A percentile compares a stretch with the other conserved stretches of the same genome.
These are phyloP conservation scores for Citrullus mucosospermus DNA, from an alignment of 306 rosid species.

Conservation along the genomic window DNA sequence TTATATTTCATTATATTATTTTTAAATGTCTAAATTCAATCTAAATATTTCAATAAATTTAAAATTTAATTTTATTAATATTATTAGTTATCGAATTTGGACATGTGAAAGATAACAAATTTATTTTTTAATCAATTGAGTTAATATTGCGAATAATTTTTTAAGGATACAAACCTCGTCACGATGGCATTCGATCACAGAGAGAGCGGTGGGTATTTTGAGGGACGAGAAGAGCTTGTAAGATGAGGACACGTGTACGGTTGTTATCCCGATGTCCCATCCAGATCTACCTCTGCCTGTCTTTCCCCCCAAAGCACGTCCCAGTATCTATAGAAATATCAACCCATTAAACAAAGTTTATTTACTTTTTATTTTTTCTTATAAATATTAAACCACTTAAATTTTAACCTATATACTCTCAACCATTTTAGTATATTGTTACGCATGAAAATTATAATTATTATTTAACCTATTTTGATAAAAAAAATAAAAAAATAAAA, in stretches of 20 bases:
- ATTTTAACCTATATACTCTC: too few relatives aligned
- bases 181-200: conserved; percentile 58
- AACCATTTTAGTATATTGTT: too few relatives aligned
- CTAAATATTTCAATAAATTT: too few relatives aligned
- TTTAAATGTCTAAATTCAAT: too few relatives aligned
- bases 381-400: background rate
- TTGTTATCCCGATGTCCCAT: conserved; percentile 79
- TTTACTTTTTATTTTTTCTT: background rate
- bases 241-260: conserved; percentile 39
- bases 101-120: too few relatives aligned
- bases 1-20: too few relatives aligned
- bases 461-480: too few relatives aligned
- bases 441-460: too few relatives aligned
- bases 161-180: conserved; percentile 41
- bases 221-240: conserved; percentile 32
- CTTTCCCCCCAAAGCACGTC: conserved; percentile 83
- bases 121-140: too few relatives aligned
- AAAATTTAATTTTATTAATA: too few relatives aligned
- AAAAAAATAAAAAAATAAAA: too few relatives aligned
- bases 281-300: conserved; percentile 56
- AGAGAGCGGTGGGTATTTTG: conserved; percentile 43
- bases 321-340: conserved; percentile 34
- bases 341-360: background rate
- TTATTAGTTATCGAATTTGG: too few relatives aligned
- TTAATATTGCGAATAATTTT: background rate